phyloP scores from a whole-genome alignment of 768 basidiomycete species.

The Lactifluus piperatus region DNA sequence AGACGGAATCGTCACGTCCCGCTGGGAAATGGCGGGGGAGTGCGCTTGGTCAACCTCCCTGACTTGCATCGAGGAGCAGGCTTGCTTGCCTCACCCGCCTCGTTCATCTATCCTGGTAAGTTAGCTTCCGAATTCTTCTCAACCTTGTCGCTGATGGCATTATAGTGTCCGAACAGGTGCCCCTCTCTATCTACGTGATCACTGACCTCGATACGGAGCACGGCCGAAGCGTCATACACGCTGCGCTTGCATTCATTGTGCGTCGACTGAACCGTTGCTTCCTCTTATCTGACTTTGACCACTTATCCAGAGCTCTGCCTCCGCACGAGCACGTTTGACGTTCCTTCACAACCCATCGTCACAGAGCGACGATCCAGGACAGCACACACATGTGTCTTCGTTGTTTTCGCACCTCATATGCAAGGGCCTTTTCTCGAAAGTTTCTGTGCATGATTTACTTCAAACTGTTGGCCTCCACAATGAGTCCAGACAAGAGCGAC shows the following conservation, averaged over 20 bases:
- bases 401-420: slow-evolving; percentile 43
- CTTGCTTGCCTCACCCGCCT: slow-evolving; percentile 33
- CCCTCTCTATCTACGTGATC: slow-evolving; percentile 54
- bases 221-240: slow-evolving; percentile 51
- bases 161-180: slow-evolving; percentile 23
- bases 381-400: slow-evolving; percentile 32
- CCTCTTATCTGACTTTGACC: slow-evolving; percentile 1
- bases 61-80: slow-evolving; percentile 43
- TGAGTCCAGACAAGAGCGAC: slow-evolving; percentile 24
- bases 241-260: slow-evolving; percentile 61
- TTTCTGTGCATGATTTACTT: slow-evolving; percentile 33
- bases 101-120: slow-evolving; percentile 62
- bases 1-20: slow-evolving; percentile 71
- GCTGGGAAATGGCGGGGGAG: slow-evolving; percentile 32
- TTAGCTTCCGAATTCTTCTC: neutral
- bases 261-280: slow-evolving; percentile 19
- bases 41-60: slow-evolving; percentile 47
- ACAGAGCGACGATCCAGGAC: slow-evolving; percentile 16
- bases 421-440: slow-evolving; percentile 32
- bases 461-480: slow-evolving; percentile 30
- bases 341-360: slow-evolving; percentile 66
- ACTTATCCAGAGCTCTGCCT: slow-evolving; percentile 30
- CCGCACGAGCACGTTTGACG: slow-evolving; percentile 49
- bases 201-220: slow-evolving; percentile 65
- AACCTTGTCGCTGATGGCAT: slow-evolving; percentile 23